Base-by-base conservation (phyloP, 2,329 filamentous ascomycete genomes). In the Epicoccum nigrum region DNA sequence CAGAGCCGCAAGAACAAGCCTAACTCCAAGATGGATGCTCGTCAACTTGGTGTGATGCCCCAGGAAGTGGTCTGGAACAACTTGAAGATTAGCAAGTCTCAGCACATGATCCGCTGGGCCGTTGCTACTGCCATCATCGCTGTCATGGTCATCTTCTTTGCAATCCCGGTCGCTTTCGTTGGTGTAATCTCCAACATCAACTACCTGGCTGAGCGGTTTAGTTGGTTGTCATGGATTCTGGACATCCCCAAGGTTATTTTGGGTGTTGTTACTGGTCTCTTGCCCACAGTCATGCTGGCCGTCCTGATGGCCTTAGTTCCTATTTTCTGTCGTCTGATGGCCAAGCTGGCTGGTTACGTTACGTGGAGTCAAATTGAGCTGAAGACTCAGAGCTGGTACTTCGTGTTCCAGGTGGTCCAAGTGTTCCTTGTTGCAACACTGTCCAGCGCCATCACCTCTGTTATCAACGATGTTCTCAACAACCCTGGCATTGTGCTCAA, bases 381-480 rank as follows among this genome's bases (percentile, higher is more conserved):
- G 13, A 92, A 91, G 55, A 91, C 89, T 0, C 94, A 99, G 70
- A 93, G 92, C 65, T 89, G 86, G 61, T 99, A 96, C 79, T 99
- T 97, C 69, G 85, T 82, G 37, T 95, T 95, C 79, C 90, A 94
- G 73, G 85, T 97, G 33, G 82, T 97, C n/a, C 92, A 97, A 70
- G 90, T 96, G 31, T 97, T 97, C 78, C 77, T 97, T 51, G 85
- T 97, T 43, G 86, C 90, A 0, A 97, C 93, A 0, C 62, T 97
- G 30, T 83, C 89, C 4, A 91, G 90, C 16, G 87, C 92, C 0
- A 91, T 92, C 4, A 85, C 90, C 1, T 82, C 87, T 11, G 70
- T 70, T 16, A 67, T 73, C 31, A 56, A 66, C 27, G 57, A 83
- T 7, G 85, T 95, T 32, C 77, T 86, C 16, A 15, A 85, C 0